Conservation (phyloP, 2,329 filamentous ascomycete species). For the Aspergillus pseudonomiae region DNA sequence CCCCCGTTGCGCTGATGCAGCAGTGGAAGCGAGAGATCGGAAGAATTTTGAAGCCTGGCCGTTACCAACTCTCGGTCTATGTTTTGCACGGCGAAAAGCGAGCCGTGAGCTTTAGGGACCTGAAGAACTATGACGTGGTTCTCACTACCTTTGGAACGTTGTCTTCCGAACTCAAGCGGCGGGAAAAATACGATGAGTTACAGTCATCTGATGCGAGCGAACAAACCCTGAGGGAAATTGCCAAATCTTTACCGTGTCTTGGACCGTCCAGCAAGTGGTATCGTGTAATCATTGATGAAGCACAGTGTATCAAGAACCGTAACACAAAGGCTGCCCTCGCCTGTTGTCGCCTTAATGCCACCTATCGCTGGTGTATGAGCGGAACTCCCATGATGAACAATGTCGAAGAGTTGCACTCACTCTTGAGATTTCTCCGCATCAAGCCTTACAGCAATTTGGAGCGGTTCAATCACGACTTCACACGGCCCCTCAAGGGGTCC, state of each 20-base stretch:
- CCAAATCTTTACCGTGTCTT: slow-evolving; percentile 59
- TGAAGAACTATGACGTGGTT: slow-evolving; percentile 72
- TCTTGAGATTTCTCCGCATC: slow-evolving; percentile 77
- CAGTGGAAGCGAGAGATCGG: slow-evolving; percentile 85
- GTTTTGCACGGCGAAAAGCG: slow-evolving; percentile 70
- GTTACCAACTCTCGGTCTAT: slow-evolving; percentile 64
- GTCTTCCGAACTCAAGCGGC: slow-evolving; percentile 66
- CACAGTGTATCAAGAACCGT: slow-evolving; percentile 79
- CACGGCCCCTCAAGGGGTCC: slow-evolving; percentile 53
- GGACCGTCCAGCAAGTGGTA: slow-evolving; percentile 65
- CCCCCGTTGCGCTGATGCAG: slow-evolving; percentile 75
- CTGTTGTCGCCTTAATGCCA: slow-evolving; percentile 60
- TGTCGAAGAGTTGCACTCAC: slow-evolving; percentile 74
- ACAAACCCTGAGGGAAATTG: slow-evolving; percentile 16
- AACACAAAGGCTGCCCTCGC: slow-evolving; percentile 64
- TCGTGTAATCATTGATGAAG: slow-evolving; percentile 76
- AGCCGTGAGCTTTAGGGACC: slow-evolving; percentile 57
- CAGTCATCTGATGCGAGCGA: slow-evolving; percentile 49
- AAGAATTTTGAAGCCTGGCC: slow-evolving; percentile 63
- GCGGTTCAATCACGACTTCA: slow-evolving; percentile 63
- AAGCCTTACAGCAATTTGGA: slow-evolving; percentile 70
- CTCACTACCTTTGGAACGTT: slow-evolving; percentile 79
- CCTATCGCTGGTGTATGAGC: slow-evolving; percentile 73
- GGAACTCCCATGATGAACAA: slow-evolving; percentile 90
- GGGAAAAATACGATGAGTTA: slow-evolving; percentile 55